Evolutionary conservation across 139 green algal species (phyloP), one percentile per base, ranked within the genome.

Genomic region (Chlorella sp.): DNA sequence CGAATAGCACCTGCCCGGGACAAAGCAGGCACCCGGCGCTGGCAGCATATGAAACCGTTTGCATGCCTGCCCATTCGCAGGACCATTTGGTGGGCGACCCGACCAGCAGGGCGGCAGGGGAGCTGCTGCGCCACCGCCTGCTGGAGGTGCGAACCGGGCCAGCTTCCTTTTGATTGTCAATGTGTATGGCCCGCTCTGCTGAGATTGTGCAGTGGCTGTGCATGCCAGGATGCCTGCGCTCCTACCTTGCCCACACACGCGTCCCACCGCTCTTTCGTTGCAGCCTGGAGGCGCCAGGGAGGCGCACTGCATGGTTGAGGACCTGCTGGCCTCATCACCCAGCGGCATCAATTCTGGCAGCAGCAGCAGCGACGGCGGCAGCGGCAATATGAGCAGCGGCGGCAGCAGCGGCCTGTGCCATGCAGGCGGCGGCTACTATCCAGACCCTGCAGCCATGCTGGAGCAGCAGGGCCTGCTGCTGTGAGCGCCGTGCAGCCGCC

Each of bases 11-110:
- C n/a, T n/a, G n/a, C n/a, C n/a, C n/a, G n/a, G n/a, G n/a, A n/a
- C n/a, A n/a, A n/a, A n/a, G n/a, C n/a, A n/a, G n/a, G n/a, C n/a
- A n/a, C n/a, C n/a, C n/a, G n/a, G n/a, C n/a, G n/a, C n/a, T n/a
- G n/a, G n/a, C n/a, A n/a, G n/a, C n/a, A n/a, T n/a, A n/a, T n/a
- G n/a, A n/a, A n/a, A n/a, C n/a, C n/a, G n/a, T n/a, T n/a, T n/a
- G n/a, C n/a, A n/a, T n/a, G n/a, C 62, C 62, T 32, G 62, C 62
- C 62, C 62, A 21, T 15, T 11, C 34, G 70, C 70, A 88, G 23
- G 67, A 78, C 30, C 74, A 89, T n/a, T 87, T 96, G 21, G 83
- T 73, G 23, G 85, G 74, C 2, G 91, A 95, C 76, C 91, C 90
- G n/a, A 30, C 28, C n/a, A 55, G 81, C 38, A 26, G 69, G 12